Conservation (phyloP, 2,329 filamentous ascomycete species). For the Knufia petricola region DNA sequence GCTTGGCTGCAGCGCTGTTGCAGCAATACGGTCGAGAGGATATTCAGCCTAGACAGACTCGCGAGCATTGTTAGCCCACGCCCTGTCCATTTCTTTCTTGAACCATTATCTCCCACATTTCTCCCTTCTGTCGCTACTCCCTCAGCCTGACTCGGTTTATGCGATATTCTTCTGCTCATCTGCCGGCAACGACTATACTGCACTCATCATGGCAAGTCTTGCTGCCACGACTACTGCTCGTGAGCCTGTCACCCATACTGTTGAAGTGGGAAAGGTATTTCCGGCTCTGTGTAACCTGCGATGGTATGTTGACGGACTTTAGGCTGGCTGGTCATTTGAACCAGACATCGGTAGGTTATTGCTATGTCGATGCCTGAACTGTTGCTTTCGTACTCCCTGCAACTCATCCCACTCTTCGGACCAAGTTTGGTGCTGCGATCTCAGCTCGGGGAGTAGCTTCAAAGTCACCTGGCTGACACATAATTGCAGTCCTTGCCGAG, state of each 20-base stretch:
- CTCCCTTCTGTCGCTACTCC: not conserved
- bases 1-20: not conserved
- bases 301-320: not conserved
- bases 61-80: no score
- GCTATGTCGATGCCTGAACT: no score
- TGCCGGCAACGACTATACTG: no score
- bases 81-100: not conserved
- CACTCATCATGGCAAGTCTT: not conserved
- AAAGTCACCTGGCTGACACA: not conserved
- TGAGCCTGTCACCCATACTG: not conserved
- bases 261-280: not conserved
- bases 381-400: no score
- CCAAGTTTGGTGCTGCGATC: no score
- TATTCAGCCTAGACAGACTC: no score
- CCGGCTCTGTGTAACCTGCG: not conserved
- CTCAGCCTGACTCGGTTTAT: not conserved
- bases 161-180: no score
- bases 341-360: not conserved
- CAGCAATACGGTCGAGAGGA: not conserved
- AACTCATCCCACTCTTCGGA: no score
- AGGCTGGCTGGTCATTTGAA: not conserved
- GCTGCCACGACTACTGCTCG: not conserved
- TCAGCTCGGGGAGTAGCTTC: no score
- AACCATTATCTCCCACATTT: not conserved
- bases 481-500: conserved; percentile 3